Conservation (phyloP, 805 yeast species). For the Kregervanrija delftensis region DNA sequence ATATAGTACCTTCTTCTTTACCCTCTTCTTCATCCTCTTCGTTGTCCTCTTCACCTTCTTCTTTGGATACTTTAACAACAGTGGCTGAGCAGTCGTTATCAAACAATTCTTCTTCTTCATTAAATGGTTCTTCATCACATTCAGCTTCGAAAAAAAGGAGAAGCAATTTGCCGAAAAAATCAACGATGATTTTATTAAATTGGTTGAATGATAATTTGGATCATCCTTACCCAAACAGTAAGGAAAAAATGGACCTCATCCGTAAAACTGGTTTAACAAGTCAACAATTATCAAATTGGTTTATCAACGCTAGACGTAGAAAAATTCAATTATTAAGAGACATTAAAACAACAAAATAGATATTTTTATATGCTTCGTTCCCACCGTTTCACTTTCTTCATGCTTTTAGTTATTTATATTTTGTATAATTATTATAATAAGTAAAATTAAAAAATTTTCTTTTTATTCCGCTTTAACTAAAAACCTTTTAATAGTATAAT, state of each 20-base stretch:
- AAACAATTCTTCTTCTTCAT: neutral
- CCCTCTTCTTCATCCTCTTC: neutral
- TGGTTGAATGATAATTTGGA: constrained; percentile 52
- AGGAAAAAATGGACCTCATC: constrained; percentile 49
- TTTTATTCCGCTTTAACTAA: neutral
- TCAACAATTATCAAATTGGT: constrained; percentile 57
- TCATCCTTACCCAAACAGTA: constrained; percentile 55
- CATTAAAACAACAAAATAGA: constrained; percentile 21
- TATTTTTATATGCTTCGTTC: constrained; percentile 5
- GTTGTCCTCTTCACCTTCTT: neutral
- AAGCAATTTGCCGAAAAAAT: constrained; percentile 53
- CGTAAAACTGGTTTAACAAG: constrained; percentile 48
- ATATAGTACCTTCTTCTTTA: too few species aligned
- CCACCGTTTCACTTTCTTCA: neutral
- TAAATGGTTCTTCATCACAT: neutral
- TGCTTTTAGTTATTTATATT: neutral
- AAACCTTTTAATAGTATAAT: constrained; percentile 27
- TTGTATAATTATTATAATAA: neutral
- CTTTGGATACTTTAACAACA: constrained; percentile 7
- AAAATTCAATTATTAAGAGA: constrained; percentile 46
- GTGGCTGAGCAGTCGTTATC: constrained; percentile 10
- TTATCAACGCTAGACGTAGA: constrained; percentile 55
- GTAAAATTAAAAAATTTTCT: neutral
- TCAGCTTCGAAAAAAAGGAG: constrained; percentile 29
- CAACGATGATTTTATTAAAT: constrained; percentile 43